phyloP scores from a whole-genome alignment of 352 stramenopile genomes.

The Phytophthora europaea region DNA sequence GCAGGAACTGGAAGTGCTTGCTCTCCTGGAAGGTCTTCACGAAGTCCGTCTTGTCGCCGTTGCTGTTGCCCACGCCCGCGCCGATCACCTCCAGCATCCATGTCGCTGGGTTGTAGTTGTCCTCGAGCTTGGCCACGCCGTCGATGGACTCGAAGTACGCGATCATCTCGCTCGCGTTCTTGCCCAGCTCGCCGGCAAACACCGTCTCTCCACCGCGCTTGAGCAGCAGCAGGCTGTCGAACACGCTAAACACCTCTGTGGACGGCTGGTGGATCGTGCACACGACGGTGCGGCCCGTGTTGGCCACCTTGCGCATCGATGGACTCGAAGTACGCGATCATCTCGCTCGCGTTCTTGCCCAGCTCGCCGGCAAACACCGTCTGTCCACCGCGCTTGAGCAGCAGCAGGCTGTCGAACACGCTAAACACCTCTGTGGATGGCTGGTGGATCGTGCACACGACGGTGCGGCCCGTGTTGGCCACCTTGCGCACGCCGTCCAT shows the following conservation, averaged over 20 bases:
- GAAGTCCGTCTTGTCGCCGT: constrained; percentile 47
- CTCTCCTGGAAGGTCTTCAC: constrained; percentile 43
- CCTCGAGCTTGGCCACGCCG: constrained; percentile 55
- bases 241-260: constrained; percentile 1
- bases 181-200: constrained; percentile 51
- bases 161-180: constrained; percentile 38
- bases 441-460: constrained; percentile 8
- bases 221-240: constrained; percentile 5
- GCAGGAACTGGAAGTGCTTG: constrained; percentile 31
- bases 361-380: constrained; percentile 49
- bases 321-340: constrained; percentile 22
- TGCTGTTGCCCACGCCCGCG: constrained; percentile 42
- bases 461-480: constrained; percentile 57
- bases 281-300: constrained; percentile 78
- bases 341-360: constrained; percentile 35
- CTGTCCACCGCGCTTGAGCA: constrained; percentile 8
- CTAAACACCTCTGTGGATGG: constrained; percentile 25
- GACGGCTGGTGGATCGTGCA: constrained; percentile 95
- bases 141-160: constrained; percentile 13
- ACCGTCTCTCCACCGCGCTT: constrained; percentile 10
- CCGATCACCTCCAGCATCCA: constrained; percentile 54
- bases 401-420: constrained; percentile 6
- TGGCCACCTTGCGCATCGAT: constrained; percentile 82
- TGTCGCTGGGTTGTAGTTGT: constrained; percentile 83
- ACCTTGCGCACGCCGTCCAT: constrained; percentile 85